These are phyloP conservation scores for Uncinocarpus reesii DNA, from an alignment of 2,329 filamentous ascomycete genomes.

Conservation along the genomic window DNA sequence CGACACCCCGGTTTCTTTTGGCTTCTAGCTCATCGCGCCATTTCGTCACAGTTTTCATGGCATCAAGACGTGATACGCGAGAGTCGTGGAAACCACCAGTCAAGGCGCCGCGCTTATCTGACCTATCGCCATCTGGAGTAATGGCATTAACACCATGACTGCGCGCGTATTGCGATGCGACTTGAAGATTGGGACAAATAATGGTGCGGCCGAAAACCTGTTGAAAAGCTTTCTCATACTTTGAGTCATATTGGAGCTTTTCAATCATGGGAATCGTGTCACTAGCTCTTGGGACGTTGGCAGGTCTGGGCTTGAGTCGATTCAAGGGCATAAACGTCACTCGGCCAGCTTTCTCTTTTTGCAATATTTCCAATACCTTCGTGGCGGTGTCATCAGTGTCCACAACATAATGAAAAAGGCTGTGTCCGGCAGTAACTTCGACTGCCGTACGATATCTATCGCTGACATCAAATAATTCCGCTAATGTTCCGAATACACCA, in stretches of 20 bases:
- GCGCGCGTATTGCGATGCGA: slow-evolving; percentile 82
- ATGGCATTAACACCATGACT: slow-evolving; percentile 88
- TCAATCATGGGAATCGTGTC: slow-evolving; percentile 80
- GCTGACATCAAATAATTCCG: slow-evolving; percentile 79
- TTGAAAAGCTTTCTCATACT: slow-evolving; percentile 75
- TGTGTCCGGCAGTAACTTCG: slow-evolving; percentile 84
- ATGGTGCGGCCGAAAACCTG: slow-evolving; percentile 95
- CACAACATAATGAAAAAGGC: slow-evolving; percentile 91
- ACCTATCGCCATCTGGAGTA: slow-evolving; percentile 86
- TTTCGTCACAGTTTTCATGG: slow-evolving; percentile 62
- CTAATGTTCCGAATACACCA: slow-evolving; percentile 84
- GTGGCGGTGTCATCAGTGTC: slow-evolving; percentile 84
- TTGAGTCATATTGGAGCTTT: slow-evolving; percentile 68
- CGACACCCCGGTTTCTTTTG: slow-evolving; percentile 51
- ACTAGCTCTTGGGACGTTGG: slow-evolving; percentile 71
- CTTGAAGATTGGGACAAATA: slow-evolving; percentile 77
- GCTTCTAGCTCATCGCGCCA: slow-evolving; percentile 66
- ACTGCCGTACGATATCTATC: slow-evolving; percentile 80
- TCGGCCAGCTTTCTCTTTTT: slow-evolving; percentile 69
- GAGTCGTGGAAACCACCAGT: slow-evolving; percentile 90
- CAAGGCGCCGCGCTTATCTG: slow-evolving; percentile 88
- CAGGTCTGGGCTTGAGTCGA: slow-evolving; percentile 58
- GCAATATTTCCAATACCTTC: slow-evolving; percentile 65
- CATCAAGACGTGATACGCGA: slow-evolving; percentile 74
- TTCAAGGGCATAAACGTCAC: slow-evolving; percentile 93